These are phyloP conservation scores for Nothomitra cinnamomea DNA, from an alignment of 2,329 filamentous ascomycete species.

Conservation along the genomic window DNA sequence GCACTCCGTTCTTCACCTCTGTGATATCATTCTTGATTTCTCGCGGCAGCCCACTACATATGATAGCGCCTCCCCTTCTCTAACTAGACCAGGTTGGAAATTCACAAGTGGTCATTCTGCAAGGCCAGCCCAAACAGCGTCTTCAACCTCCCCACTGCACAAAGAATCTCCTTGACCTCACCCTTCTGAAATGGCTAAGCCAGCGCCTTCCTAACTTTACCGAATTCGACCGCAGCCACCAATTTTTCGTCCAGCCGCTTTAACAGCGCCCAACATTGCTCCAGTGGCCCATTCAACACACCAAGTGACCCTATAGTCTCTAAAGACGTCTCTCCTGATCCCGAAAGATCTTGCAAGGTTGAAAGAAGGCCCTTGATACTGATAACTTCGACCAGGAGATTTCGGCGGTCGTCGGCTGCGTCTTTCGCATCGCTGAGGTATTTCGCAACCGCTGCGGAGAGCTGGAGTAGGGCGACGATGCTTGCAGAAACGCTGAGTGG, in stretches of 20 bases:
- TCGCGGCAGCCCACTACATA: background rate
- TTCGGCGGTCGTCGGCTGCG: constrained; percentile 2
- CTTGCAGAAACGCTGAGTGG: constrained; percentile 8
- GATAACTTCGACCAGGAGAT: background rate
- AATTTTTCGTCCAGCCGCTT: constrained; percentile 7
- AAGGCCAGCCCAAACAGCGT: constrained; percentile 8
- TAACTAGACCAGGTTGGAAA: background rate
- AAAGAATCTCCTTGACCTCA: constrained; percentile 9
- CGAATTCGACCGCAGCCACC: constrained; percentile 1
- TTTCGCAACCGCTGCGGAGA: constrained; percentile 1
- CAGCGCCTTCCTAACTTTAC: constrained; percentile 3
- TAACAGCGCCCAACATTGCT: constrained; percentile 6
- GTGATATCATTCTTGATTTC: background rate
- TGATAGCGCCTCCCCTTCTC: background rate
- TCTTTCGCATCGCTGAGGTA: constrained; percentile 5
- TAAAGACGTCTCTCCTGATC: background rate
- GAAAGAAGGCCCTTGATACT: background rate
- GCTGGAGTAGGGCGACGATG: constrained; percentile 7
- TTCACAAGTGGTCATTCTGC: constrained; percentile 8
- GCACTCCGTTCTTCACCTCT: background rate
- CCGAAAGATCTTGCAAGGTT: background rate
- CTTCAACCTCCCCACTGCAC: constrained; percentile 10
- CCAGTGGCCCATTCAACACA: constrained; percentile 7
- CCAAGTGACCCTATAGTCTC: constrained; percentile 4
- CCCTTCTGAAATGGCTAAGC: constrained; percentile 10